phyloP scores from a whole-genome alignment of 2,329 filamentous ascomycete species.

The Penicillium hordei region DNA sequence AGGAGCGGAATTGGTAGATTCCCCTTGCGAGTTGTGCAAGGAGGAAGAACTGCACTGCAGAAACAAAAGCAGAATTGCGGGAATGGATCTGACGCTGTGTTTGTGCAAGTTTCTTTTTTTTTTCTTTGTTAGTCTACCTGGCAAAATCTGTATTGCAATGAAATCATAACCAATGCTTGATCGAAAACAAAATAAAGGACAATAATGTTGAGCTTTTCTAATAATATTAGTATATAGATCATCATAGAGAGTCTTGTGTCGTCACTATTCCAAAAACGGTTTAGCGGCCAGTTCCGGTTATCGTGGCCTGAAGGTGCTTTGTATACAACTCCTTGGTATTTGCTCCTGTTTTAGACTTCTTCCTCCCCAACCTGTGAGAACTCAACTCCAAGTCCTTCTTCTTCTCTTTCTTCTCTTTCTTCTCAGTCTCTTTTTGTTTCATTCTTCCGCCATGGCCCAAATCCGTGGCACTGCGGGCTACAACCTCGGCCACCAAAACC shows the following conservation, averaged over 20 bases:
- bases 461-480: conserved; percentile 73
- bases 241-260: conserved; percentile 17
- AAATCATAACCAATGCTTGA: conserved; percentile 7
- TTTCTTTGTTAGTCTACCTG: conserved; percentile 7
- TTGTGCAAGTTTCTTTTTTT: conserved; percentile 10
- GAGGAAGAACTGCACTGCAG: conserved; percentile 5
- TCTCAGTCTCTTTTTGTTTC: conserved; percentile 1
- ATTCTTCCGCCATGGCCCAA: conserved; percentile 46
- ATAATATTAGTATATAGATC: conserved; percentile 6
- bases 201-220: conserved; percentile 9
- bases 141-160: conserved; percentile 11
- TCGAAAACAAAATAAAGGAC: neutral
- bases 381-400: neutral
- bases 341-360: conserved; percentile 12
- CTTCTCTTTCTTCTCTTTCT: neutral
- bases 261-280: conserved; percentile 32
- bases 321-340: conserved; percentile 25
- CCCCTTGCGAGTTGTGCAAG: conserved; percentile 11
- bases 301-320: conserved; percentile 43
- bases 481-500: conserved; percentile 73
- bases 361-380: conserved; percentile 7
- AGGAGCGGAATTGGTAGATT: conserved; percentile 15
- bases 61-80: conserved; percentile 22
- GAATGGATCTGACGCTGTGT: conserved; percentile 9
- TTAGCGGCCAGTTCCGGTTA: conserved; percentile 38